Percentiles rank a stretch among this genome's conserved stretches.
phyloP scores from a whole-genome alignment of 2,329 filamentous ascomycete species.

The Neopestalotiopsis sp. region DNA sequence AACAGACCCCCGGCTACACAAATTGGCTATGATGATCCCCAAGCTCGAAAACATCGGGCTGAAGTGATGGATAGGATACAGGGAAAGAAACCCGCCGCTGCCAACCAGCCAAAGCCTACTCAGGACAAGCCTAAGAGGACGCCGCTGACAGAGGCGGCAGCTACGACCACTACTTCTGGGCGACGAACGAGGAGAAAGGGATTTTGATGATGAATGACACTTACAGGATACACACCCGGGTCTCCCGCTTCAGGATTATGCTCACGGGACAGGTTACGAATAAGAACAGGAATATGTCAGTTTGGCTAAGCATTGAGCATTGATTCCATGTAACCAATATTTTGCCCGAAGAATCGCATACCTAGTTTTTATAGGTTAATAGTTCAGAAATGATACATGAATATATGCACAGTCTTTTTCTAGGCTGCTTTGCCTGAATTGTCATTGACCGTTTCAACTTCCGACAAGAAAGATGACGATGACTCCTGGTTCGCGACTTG shows the following conservation, averaged over 20 bases:
- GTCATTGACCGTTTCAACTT: background rate
- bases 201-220: background rate
- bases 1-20: conserved; percentile 53
- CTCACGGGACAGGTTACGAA: background rate
- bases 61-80: conserved; percentile 32
- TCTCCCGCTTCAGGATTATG: background rate
- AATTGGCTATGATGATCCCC: conserved; percentile 58
- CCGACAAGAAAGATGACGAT: background rate
- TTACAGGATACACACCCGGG: background rate
- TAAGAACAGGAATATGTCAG: background rate
- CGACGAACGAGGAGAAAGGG: conserved; percentile 10
- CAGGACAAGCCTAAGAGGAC: background rate
- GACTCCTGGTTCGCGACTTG: background rate
- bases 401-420: background rate
- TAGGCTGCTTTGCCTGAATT: background rate
- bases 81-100: background rate
- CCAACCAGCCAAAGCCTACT: background rate
- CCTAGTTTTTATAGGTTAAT: background rate
- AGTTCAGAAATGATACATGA: background rate
- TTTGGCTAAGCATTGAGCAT: background rate
- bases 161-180: background rate
- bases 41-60: conserved; percentile 45
- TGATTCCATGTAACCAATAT: background rate
- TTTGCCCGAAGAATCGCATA: background rate
- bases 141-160: background rate